Percentiles rank a stretch among this genome's conserved stretches.
phyloP scores from a whole-genome alignment of 805 yeast genomes.

The Ascoidea asiatica region DNA sequence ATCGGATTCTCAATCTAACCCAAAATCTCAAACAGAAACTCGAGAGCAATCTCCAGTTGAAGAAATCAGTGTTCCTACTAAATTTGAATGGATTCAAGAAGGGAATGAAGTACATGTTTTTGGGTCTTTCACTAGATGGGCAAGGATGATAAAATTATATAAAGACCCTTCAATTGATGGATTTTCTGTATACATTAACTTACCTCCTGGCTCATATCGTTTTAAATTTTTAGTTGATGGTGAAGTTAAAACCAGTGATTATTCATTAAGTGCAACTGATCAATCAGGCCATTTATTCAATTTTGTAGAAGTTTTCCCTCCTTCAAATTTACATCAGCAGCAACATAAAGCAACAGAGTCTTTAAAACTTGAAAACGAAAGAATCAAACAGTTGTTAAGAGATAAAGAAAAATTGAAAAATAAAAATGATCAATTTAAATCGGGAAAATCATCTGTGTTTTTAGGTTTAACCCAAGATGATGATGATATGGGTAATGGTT shows the following conservation, averaged over 20 bases:
- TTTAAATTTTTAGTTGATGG: conserved; percentile 90
- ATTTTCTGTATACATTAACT: conserved; percentile 56
- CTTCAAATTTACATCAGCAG: conserved; percentile 6
- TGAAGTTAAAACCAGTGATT: conserved; percentile 79
- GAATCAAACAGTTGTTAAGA: neutral
- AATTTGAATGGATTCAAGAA: conserved; percentile 91
- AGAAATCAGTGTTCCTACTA: conserved; percentile 30
- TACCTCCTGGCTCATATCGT: conserved; percentile 87
- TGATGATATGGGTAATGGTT: conserved; percentile 77
- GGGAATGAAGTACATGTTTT: conserved; percentile 92
- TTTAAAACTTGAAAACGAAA: neutral
- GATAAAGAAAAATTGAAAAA: neutral
- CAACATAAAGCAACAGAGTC: conserved; percentile 2
- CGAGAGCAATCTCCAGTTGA: neutral
- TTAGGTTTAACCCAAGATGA: conserved; percentile 51
- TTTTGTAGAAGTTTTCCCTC: conserved; percentile 54
- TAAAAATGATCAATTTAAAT: conserved; percentile 1
- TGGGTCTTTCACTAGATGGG: conserved; percentile 97
- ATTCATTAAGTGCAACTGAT: conserved; percentile 92
- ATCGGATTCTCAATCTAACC: neutral
- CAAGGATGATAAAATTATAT: conserved; percentile 86
- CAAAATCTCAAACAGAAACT: neutral
- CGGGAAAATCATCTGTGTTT: neutral
- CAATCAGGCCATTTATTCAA: conserved; percentile 93
- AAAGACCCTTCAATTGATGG: conserved; percentile 34